Percentiles rank a stretch among this genome's conserved stretches.
Conservation (phyloP, 2,329 filamentous ascomycete genomes). For the Epichloe typhina region DNA sequence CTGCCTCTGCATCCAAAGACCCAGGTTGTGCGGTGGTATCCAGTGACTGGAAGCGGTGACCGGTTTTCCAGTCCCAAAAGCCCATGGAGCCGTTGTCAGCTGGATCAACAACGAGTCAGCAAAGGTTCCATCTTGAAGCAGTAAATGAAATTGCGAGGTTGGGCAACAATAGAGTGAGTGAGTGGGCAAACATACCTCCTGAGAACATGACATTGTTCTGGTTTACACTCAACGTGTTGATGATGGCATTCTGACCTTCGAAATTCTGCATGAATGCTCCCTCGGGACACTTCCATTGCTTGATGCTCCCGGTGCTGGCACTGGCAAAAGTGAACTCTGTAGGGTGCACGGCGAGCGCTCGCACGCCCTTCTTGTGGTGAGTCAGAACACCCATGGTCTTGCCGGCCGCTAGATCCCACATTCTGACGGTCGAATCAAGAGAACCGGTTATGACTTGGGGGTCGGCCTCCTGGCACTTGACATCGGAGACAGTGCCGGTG, state of each 20-base stretch:
- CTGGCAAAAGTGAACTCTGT: slow-evolving; percentile 93
- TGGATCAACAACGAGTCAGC: slow-evolving; percentile 6
- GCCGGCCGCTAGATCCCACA: slow-evolving; percentile 93
- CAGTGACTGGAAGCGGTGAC: slow-evolving; percentile 76
- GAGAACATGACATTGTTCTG: slow-evolving; percentile 93
- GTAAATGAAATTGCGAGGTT: too few relatives aligned
- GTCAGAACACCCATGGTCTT: slow-evolving; percentile 94
- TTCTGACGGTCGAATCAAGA: slow-evolving; percentile 75
- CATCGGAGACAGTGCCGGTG: slow-evolving; percentile 75
- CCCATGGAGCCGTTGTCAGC: slow-evolving; percentile 88
- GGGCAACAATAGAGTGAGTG: too few relatives aligned
- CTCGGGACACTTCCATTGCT: slow-evolving; percentile 98
- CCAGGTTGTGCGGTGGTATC: slow-evolving; percentile 92
- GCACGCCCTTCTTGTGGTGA: slow-evolving; percentile 96
- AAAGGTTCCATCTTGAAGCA: too few relatives aligned
- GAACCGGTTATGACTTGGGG: slow-evolving; percentile 87
- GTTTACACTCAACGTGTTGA: slow-evolving; percentile 88
- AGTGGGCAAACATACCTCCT: slow-evolving; percentile 39
- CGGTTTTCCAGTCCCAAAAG: slow-evolving; percentile 99
- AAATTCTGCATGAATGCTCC: slow-evolving; percentile 99
- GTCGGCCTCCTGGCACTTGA: slow-evolving; percentile 91
- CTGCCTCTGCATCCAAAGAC: slow-evolving; percentile 83
- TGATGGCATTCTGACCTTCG: slow-evolving; percentile 88
- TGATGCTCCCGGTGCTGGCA: slow-evolving; percentile 85
- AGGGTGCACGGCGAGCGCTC: slow-evolving; percentile 72